These are phyloP conservation scores for Mycotypha africana DNA, from an alignment of 371 early-diverging fungal species.

Conservation along the genomic window DNA sequence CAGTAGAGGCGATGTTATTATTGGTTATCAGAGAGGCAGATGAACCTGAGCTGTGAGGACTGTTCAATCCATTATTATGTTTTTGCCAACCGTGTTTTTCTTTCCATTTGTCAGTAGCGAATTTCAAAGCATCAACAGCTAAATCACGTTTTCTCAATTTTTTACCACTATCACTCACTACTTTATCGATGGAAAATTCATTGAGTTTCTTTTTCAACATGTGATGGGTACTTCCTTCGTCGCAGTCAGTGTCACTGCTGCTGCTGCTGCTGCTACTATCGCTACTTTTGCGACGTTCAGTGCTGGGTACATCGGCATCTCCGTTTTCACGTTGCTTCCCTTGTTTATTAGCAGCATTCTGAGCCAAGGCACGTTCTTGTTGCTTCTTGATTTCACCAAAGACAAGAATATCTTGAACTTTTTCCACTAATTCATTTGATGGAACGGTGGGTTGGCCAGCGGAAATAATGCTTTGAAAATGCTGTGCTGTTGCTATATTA, in stretches of 20 bases:
- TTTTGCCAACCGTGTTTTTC: slow-evolving; percentile 27
- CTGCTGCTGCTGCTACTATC: slow-evolving; percentile 14
- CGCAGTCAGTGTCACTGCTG: slow-evolving; percentile 9
- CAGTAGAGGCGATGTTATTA: neutral
- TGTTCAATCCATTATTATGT: no score
- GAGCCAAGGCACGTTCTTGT: slow-evolving; percentile 1
- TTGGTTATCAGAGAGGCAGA: slow-evolving; percentile 1
- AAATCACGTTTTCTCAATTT: slow-evolving; percentile 23
- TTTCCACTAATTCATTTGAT: slow-evolving; percentile 18
- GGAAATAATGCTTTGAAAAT: neutral
- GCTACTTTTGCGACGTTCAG: slow-evolving; percentile 1
- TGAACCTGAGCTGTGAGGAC: no score
- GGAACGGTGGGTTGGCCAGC: slow-evolving; percentile 18
- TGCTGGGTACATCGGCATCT: neutral
- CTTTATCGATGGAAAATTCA: slow-evolving; percentile 14
- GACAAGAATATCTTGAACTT: slow-evolving; percentile 25
- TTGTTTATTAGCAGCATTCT: neutral
- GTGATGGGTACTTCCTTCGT: neutral
- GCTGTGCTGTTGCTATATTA: neutral
- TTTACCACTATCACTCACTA: neutral
- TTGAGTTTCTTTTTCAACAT: slow-evolving; percentile 17
- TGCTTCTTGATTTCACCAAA: slow-evolving; percentile 23
- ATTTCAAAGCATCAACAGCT: slow-evolving; percentile 19
- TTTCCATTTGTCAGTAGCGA: slow-evolving; percentile 34
- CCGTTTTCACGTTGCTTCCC: neutral